phyloP scores from a whole-genome alignment of 176 grass and related monocot species.

The Pontederia crassipes region DNA sequence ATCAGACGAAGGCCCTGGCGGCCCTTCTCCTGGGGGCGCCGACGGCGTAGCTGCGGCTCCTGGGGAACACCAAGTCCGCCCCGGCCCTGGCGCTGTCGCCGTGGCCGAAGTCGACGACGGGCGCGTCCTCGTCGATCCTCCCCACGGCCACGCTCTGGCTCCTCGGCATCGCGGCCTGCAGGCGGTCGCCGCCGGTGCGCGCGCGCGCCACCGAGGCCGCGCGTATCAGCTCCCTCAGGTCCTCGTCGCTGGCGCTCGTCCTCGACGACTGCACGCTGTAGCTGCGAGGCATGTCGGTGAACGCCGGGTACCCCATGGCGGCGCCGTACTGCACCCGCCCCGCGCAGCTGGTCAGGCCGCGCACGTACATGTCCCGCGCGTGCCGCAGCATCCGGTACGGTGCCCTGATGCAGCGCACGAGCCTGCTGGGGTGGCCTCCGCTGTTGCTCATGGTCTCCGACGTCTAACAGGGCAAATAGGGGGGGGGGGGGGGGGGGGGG shows the following conservation, averaged over 20 bases:
- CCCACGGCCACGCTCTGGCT: conserved; percentile 7
- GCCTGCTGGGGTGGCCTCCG: conserved; percentile 9
- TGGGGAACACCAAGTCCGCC: background rate
- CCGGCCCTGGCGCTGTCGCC: background rate
- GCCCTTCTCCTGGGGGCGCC: background rate
- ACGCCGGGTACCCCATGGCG: background rate
- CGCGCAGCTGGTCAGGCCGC: conserved; percentile 26
- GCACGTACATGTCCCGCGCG: conserved; percentile 31
- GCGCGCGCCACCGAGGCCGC: background rate
- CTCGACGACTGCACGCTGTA: conserved; percentile 18
- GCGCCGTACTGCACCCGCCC: conserved; percentile 9
- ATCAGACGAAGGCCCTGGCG: background rate
- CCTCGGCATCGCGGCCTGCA: background rate
- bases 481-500: background rate
- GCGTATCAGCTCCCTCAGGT: conserved; percentile 3
- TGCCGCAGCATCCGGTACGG: conserved; percentile 19
- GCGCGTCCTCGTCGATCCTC: conserved; percentile 12
- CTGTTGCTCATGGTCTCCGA: conserved; percentile 1
- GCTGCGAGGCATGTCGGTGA: conserved; percentile 12
- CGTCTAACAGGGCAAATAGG: background rate
- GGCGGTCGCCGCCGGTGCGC: background rate
- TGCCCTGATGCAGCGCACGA: conserved; percentile 11
- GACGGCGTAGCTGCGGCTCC: conserved; percentile 5
- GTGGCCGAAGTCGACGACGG: conserved; percentile 1
- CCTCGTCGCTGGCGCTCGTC: background rate